Evolutionary conservation across 352 stramenopile genomes (phyloP).

Genomic region (Globisporangium abappressorium): DNA sequence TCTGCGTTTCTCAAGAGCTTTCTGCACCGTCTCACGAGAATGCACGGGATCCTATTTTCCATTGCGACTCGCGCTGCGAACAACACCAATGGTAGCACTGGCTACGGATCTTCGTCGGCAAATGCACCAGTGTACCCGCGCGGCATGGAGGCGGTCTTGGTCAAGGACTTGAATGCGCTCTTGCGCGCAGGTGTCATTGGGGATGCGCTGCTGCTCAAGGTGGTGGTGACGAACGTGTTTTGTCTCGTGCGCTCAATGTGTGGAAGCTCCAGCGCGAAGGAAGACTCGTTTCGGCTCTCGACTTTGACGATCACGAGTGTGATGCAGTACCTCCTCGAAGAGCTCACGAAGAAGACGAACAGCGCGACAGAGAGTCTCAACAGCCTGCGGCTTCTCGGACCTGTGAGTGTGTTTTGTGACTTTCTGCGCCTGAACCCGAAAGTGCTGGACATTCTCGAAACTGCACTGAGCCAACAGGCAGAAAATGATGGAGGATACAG

Average conservation of each 20-base stretch:
- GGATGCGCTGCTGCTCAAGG: slow-evolving; percentile 76
- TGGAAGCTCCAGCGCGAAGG: slow-evolving; percentile 21
- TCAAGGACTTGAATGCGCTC: slow-evolving; percentile 57
- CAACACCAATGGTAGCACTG: slow-evolving; percentile 4
- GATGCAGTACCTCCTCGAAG: slow-evolving; percentile 43
- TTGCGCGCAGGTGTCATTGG: slow-evolving; percentile 57
- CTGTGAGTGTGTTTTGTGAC: slow-evolving; percentile 66
- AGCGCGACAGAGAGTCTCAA: slow-evolving; percentile 20
- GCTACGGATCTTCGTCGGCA: slow-evolving; percentile 8
- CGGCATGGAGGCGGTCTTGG: slow-evolving; percentile 66
- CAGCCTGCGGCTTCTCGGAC: slow-evolving; percentile 43
- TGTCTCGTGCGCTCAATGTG: slow-evolving; percentile 43
- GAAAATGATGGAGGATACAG: neutral
- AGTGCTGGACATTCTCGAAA: slow-evolving; percentile 43
- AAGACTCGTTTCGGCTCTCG: slow-evolving; percentile 60
- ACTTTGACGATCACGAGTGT: slow-evolving; percentile 42
- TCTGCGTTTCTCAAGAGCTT: slow-evolving; percentile 86
- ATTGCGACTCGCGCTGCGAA: slow-evolving; percentile 27
- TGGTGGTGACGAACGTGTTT: slow-evolving; percentile 81
- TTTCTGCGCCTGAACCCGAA: slow-evolving; percentile 52
- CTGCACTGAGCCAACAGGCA: slow-evolving; percentile 19
- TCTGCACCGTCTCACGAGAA: slow-evolving; percentile 76
- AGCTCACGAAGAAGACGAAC: slow-evolving; percentile 26
- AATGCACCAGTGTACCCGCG: slow-evolving; percentile 37
- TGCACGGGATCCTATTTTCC: slow-evolving; percentile 85